Evolutionary conservation across 2,329 filamentous ascomycete genomes (phyloP), one percentile per base, ranked within the genome.

Genomic region (Colletotrichum tropicale): DNA sequence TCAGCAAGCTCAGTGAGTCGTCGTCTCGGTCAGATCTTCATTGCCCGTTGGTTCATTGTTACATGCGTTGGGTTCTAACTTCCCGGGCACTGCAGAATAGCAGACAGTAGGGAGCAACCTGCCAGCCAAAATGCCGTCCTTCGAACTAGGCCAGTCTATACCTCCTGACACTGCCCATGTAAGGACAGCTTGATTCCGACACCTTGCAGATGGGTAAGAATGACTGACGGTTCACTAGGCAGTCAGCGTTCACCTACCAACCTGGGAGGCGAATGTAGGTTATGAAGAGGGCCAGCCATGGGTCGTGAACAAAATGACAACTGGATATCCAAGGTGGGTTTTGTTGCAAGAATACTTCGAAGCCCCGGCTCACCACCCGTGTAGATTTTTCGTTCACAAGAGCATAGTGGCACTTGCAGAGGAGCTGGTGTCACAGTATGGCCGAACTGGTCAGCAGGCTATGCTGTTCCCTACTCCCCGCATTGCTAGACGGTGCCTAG

Each of bases 211-310:
- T 34, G 18, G n/a, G 12, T 18, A 48, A 48, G n/a, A 7, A 48
- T 24, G 7, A 48, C 65, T 66, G 9, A 71, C 28, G 24, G 26
- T 21, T 2, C 30, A 24, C 3, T 70, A 98, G 96, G 97, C 96
- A 78, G 95, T 98, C 78, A 98, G 96, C 84, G 96, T 98, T 56
- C 98, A 97, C 18, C 88, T 99, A 30, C 97, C 97, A 52, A 98
- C 96, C 86, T 99, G 97, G 97, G 90, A 89, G 78, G 89, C 96
- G 78, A 98, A 98, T 81, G 89, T 99, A 52, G 96, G 92, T 55
- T 99, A 99, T 82, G 97, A 99, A 84, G 96, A 99, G 84, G 96
- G 96, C 66, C 91, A 98, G 82, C 88, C 93, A 72, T 97, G 95
- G 93, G 95, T 99, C n/a, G 78, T 97, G 21, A 91, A 90, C 77